Conservation (phyloP, 2,329 filamentous ascomycete genomes). For the Alternaria brassicae region DNA sequence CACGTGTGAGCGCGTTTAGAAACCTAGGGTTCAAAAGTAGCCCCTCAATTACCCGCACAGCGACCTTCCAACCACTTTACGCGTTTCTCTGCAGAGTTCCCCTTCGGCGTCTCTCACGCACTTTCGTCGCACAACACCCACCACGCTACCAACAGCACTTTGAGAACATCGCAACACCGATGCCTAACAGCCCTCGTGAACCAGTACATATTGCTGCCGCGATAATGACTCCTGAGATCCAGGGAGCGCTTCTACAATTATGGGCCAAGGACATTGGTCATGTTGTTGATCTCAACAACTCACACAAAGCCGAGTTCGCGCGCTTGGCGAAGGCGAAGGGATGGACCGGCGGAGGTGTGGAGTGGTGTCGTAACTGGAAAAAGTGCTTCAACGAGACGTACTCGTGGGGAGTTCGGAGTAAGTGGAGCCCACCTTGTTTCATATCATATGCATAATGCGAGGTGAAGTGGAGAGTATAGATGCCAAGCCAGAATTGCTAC, state of each 20-base stretch:
- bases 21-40: neutral
- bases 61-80: neutral
- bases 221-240: conserved; percentile 15
- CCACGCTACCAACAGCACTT: neutral
- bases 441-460: neutral
- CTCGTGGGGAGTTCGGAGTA: conserved; percentile 14
- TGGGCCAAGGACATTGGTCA: conserved; percentile 24
- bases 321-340: conserved; percentile 28
- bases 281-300: conserved; percentile 10
- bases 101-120: neutral
- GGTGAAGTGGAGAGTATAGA: neutral
- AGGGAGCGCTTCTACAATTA: conserved; percentile 16
- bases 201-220: neutral
- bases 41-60: conserved; percentile 6
- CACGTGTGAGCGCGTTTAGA: conserved; percentile 5
- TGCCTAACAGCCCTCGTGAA: neutral
- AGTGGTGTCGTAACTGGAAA: conserved; percentile 26
- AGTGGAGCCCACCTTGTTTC: neutral
- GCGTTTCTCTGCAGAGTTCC: neutral
- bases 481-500: neutral
- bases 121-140: neutral
- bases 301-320: conserved; percentile 32
- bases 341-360: conserved; percentile 25
- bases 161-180: neutral
- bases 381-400: conserved; percentile 28